A percentile compares a stretch with the other conserved stretches of the same genome.
These are phyloP conservation scores for Ophiostoma ips DNA, from an alignment of 2,329 filamentous ascomycete species.

Conservation along the genomic window DNA sequence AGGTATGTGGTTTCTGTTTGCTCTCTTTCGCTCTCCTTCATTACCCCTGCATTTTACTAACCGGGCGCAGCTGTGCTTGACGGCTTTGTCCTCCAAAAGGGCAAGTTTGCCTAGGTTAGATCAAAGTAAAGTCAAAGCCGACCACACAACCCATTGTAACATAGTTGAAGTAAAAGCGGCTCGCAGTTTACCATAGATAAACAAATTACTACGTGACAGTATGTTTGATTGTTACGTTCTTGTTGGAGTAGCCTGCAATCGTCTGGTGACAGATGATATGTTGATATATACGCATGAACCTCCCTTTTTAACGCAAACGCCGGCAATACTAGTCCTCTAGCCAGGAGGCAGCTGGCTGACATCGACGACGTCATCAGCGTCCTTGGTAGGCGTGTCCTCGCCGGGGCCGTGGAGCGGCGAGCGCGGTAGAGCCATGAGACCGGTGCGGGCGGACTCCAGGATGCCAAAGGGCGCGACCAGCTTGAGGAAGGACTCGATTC, in stretches of 20 bases:
- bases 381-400: constrained; percentile 58
- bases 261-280: too few relatives aligned
- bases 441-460: constrained; percentile 86
- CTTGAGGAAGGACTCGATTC: constrained; percentile 97
- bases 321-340: too few relatives aligned
- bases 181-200: not conserved
- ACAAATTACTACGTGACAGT: too few relatives aligned
- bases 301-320: too few relatives aligned
- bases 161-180: not conserved
- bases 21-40: not conserved
- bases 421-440: constrained; percentile 90
- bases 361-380: constrained; percentile 89
- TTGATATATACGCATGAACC: too few relatives aligned
- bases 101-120: constrained; percentile 43
- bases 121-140: not conserved
- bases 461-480: constrained; percentile 90
- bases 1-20: constrained; percentile 38
- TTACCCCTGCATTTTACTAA: not conserved
- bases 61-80: constrained; percentile 52
- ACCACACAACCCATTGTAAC: not conserved
- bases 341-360: constrained; percentile 86
- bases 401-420: constrained; percentile 68
- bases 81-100: constrained; percentile 88
- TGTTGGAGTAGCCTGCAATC: too few relatives aligned
- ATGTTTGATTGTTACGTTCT: too few relatives aligned